phyloP scores from a whole-genome alignment of 345 rosid species.

The Arabis hirsuta region DNA sequence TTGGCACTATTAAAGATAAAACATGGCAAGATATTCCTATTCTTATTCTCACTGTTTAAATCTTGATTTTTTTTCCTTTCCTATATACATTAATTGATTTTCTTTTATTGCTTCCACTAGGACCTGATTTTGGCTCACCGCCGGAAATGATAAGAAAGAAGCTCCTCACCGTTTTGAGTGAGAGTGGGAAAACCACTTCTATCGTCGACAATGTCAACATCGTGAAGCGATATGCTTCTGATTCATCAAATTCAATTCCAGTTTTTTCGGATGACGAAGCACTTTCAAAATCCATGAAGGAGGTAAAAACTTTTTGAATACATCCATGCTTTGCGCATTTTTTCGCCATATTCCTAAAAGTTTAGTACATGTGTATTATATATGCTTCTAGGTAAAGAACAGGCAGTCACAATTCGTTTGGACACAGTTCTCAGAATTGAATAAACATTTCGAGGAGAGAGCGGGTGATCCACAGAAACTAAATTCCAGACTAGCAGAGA shows the following conservation, averaged over 20 bases:
- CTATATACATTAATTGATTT: constrained; percentile 21
- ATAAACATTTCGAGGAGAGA: constrained; percentile 66
- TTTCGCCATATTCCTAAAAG: background rate
- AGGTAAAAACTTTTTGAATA: constrained; percentile 55
- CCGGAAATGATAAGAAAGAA: constrained; percentile 65
- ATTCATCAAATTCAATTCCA: constrained; percentile 74
- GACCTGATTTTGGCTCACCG: constrained; percentile 92
- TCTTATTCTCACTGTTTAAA: background rate
- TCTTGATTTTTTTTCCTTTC: background rate
- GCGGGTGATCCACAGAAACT: constrained; percentile 64
- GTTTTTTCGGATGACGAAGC: constrained; percentile 86
- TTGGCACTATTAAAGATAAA: constrained; percentile 80
- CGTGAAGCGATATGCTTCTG: constrained; percentile 78
- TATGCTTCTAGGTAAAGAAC: constrained; percentile 66
- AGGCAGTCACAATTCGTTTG: constrained; percentile 72
- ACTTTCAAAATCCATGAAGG: constrained; percentile 71
- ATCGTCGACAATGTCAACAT: constrained; percentile 68
- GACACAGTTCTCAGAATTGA: constrained; percentile 88
- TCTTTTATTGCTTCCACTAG: constrained; percentile 44
- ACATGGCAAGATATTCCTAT: constrained; percentile 57
- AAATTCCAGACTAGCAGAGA: constrained; percentile 72
- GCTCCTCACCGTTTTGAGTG: constrained; percentile 70
- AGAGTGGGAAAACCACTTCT: constrained; percentile 74
- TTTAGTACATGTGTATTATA: constrained; percentile 9
- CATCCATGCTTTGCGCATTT: background rate